Evolutionary conservation across 148 eudicot genomes (phyloP).

Genomic region (Diospyros lotus): DNA sequence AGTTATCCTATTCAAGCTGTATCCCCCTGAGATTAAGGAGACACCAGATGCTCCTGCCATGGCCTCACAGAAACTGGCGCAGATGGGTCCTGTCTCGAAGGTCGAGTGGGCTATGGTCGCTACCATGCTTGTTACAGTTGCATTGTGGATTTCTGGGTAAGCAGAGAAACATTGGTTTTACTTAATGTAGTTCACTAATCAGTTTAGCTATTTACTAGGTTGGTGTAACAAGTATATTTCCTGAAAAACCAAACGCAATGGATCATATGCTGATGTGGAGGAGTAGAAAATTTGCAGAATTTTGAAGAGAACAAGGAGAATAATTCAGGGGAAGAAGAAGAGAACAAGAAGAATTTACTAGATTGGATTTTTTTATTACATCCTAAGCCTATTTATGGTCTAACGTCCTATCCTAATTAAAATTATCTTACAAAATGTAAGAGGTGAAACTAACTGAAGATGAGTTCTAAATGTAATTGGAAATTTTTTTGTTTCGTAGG

Average conservation of each 20-base stretch:
- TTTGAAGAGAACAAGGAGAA: too few relatives aligned
- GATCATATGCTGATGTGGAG: too few relatives aligned
- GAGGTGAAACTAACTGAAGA: too few relatives aligned
- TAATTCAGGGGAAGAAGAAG: too few relatives aligned
- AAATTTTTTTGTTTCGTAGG: too few relatives aligned
- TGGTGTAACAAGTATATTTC: not conserved
- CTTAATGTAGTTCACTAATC: not conserved
- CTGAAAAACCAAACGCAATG: not conserved
- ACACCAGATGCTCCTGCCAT: conserved; percentile 92
- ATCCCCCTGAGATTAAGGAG: conserved; percentile 80
- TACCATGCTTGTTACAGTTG: conserved; percentile 85
- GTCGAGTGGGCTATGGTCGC: conserved; percentile 90
- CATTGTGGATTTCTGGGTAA: conserved; percentile 86
- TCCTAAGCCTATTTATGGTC: too few relatives aligned
- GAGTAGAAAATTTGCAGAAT: too few relatives aligned
- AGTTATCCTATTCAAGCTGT: conserved; percentile 59
- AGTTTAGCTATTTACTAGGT: not conserved
- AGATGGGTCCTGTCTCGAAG: conserved; percentile 79
- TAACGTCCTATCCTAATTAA: too few relatives aligned
- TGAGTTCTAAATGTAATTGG: too few relatives aligned
- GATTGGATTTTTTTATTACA: too few relatives aligned
- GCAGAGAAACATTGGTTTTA: conserved; percentile 13
- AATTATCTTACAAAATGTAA: too few relatives aligned
- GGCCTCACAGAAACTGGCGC: conserved; percentile 68
- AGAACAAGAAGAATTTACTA: too few relatives aligned